A percentile compares a stretch with the other conserved stretches of the same genome.
phyloP scores from a whole-genome alignment of 441 rosid genomes.

The Populus trichocarpa region DNA sequence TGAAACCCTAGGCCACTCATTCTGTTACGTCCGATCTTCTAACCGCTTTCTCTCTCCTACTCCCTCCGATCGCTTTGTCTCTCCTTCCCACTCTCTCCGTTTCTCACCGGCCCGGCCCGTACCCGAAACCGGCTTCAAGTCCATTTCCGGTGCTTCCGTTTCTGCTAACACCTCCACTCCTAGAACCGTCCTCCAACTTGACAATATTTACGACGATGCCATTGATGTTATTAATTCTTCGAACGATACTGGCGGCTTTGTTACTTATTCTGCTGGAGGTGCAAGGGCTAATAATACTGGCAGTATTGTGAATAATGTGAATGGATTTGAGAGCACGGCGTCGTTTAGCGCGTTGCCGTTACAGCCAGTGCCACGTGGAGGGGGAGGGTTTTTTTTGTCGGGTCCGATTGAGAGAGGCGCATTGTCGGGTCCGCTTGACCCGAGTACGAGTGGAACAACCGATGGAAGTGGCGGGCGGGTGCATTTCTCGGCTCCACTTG shows the following conservation, averaged over 20 bases:
- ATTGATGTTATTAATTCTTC: conserved; percentile 38
- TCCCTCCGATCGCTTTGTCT: conserved; percentile 65
- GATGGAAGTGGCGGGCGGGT: conserved; percentile 42
- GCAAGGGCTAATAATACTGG: conserved; percentile 14
- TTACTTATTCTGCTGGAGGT: neutral
- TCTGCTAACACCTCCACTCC: conserved; percentile 72
- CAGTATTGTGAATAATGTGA: conserved; percentile 47
- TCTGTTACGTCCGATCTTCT: conserved; percentile 85
- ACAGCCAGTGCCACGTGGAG: conserved; percentile 77
- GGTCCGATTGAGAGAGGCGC: conserved; percentile 84
- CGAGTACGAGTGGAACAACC: conserved; percentile 29
- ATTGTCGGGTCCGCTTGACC: conserved; percentile 69
- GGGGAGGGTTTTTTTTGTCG: conserved; percentile 62
- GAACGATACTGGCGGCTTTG: neutral
- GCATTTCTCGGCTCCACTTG: conserved; percentile 89
- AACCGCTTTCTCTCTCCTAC: conserved; percentile 76
- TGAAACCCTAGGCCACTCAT: conserved; percentile 89
- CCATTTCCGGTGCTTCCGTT: conserved; percentile 10
- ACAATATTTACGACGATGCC: conserved; percentile 75
- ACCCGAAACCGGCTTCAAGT: conserved; percentile 24
- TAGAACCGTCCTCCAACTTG: conserved; percentile 72
- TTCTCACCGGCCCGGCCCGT: conserved; percentile 62
- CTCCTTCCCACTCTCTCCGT: conserved; percentile 81
- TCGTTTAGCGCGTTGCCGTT: conserved; percentile 82
- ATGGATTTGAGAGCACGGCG: conserved; percentile 86